Base-by-base conservation (phyloP, 257 asterid species). In the Datura wrightii region DNA sequence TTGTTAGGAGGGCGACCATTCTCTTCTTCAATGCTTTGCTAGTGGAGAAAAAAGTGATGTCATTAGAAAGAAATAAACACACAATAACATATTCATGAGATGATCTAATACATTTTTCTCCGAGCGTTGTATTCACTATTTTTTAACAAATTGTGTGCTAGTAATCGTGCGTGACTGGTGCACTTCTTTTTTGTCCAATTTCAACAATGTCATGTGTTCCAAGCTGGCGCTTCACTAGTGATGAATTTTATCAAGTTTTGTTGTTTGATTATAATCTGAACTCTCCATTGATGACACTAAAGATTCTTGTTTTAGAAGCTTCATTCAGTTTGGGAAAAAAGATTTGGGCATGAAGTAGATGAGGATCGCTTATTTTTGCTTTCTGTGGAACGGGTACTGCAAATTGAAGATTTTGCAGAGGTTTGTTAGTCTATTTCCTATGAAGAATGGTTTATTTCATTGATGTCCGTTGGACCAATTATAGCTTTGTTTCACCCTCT, bases 391-490 rank as follows among this genome's bases (percentile, higher is more conserved):
- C 87, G 92, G 82, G 89, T 93, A 65, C 97, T 96, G 84, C 98
- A 93, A 84, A 89, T 94, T 85, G 98, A 93, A 86, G 97, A 94
- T 89, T 93, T 92, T 92, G 91, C 93, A 82, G 98, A 96, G 98
- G 99, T 94, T 79, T 85, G 93, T 78, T 82, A 87, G 85, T 72
- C 80, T 78, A 34, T 52, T 52, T 14, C 8, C 81, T 31, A 56
- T 86, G 87, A 79, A 19, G 11, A 82, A 83, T 54, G 36, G 44
- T 78, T 72, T 56, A 70, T 52, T 83, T 60, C 59, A 31, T 76
- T 84, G 74, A 76, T 67, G 19, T 79, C 24, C 53, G 69, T 9
- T 39, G 41, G 24, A 16, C 14, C 65, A 71, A 16, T 62, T 42
- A 59, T 63, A 15, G 80, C 44, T 48, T 66, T 67, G 55, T 42